A percentile compares a stretch with the other conserved stretches of the same genome.
Conservation (phyloP, 2,329 filamentous ascomycete species). For the Aureobasidium melanogenum region DNA sequence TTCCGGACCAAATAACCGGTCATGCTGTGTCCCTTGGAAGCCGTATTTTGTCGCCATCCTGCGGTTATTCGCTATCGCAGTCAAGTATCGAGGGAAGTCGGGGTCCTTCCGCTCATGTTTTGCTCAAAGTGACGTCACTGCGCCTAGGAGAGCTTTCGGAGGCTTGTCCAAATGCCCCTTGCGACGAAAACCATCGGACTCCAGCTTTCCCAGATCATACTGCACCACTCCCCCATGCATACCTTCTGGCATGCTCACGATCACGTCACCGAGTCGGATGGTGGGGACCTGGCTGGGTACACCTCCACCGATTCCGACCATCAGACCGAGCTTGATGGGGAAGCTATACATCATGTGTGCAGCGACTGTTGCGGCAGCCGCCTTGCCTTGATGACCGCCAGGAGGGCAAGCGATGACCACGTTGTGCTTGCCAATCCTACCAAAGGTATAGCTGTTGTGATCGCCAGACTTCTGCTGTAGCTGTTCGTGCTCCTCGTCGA, state of each 20-base stretch:
- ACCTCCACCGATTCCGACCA: conserved; percentile 21
- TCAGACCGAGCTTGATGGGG: conserved; percentile 16
- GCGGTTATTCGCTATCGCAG: neutral
- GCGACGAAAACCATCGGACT: conserved; percentile 9
- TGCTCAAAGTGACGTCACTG: neutral
- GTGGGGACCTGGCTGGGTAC: conserved; percentile 15
- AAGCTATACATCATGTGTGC: conserved; percentile 14
- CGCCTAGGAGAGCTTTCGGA: neutral
- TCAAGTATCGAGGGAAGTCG: neutral
- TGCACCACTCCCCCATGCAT: conserved; percentile 20
- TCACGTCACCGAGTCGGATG: conserved; percentile 23
- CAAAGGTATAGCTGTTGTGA: conserved; percentile 24
- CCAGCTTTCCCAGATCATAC: conserved; percentile 19
- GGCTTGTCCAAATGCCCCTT: neutral
- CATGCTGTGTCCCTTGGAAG: neutral
- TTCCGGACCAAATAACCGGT: neutral
- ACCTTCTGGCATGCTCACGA: conserved; percentile 18
- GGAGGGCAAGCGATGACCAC: conserved; percentile 25
- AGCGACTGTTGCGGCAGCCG: conserved; percentile 18
- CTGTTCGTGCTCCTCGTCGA: neutral
- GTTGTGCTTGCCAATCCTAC: conserved; percentile 25
- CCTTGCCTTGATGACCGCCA: conserved; percentile 16
- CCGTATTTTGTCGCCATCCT: neutral
- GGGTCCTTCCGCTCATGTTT: neutral
- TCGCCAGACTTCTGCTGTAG: neutral